phyloP scores from a whole-genome alignment of 2,329 filamentous ascomycete genomes.

The Diaporthe sp. region DNA sequence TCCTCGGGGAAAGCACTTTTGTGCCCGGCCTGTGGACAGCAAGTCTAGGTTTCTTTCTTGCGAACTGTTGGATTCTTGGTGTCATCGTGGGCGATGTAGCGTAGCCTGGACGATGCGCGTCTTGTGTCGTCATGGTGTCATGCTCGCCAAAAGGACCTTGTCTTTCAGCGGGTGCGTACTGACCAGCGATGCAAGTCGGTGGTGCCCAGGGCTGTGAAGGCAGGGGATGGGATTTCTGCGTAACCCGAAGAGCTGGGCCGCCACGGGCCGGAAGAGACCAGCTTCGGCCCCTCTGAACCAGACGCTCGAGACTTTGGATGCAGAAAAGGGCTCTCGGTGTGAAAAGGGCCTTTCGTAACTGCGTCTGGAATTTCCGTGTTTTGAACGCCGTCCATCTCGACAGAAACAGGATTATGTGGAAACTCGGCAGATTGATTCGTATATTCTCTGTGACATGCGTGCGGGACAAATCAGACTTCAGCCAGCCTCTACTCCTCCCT shows the following conservation, averaged over 20 bases:
- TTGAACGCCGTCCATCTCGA: not conserved
- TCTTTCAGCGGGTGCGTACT: not conserved
- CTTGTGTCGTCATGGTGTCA: not conserved
- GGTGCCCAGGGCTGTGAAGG: not conserved
- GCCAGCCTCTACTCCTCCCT: not conserved
- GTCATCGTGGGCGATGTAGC: conserved; percentile 77
- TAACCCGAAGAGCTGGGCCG: not conserved
- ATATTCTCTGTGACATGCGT: not conserved
- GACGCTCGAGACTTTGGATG: not conserved
- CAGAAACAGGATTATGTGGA: not conserved
- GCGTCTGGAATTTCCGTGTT: not conserved
- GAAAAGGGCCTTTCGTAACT: not conserved
- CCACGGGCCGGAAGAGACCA: not conserved
- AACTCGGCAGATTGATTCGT: not conserved
- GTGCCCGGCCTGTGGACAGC: conserved; percentile 84
- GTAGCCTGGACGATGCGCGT: not conserved
- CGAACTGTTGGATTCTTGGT: conserved; percentile 89
- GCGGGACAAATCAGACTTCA: not conserved
- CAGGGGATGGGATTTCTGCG: too few species aligned
- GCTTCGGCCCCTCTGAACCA: not conserved
- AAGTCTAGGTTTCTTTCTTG: conserved; percentile 81
- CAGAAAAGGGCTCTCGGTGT: not conserved
- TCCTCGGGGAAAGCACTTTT: conserved; percentile 85
- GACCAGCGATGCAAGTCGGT: not conserved
- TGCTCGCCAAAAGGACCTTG: not conserved